A percentile compares a stretch with the other conserved stretches of the same genome.
phyloP scores from a whole-genome alignment of 129 eudicot species.

The Lactuca sativa region DNA sequence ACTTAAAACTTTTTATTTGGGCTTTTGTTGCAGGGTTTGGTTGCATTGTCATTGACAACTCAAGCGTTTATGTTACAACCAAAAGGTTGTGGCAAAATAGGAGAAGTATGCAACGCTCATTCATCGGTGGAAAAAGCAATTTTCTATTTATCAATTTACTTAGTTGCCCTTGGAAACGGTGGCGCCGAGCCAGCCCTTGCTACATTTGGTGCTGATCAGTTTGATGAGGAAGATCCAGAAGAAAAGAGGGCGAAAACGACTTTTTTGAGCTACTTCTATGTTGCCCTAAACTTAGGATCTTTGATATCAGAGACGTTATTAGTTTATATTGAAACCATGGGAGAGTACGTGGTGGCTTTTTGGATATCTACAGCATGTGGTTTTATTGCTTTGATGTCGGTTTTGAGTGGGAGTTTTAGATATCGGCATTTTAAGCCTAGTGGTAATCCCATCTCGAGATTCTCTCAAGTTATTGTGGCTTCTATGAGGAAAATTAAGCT shows the following conservation, averaged over 20 bases:
- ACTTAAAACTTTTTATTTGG: background rate
- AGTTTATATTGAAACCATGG: conserved; percentile 63
- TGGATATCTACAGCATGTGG: conserved; percentile 62
- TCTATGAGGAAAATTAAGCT: conserved; percentile 48
- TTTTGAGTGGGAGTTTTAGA: conserved; percentile 48
- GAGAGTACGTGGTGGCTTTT: conserved; percentile 58
- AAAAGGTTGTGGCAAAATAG: conserved; percentile 67
- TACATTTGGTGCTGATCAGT: conserved; percentile 68
- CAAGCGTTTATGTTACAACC: conserved; percentile 67
- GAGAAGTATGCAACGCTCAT: conserved; percentile 50
- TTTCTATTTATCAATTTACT: conserved; percentile 58
- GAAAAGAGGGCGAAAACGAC: conserved; percentile 53
- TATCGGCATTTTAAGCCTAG: conserved; percentile 59
- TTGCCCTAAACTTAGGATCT: conserved; percentile 62
- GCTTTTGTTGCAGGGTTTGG: conserved; percentile 51
- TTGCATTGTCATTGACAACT: conserved; percentile 58
- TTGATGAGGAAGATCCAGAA: conserved; percentile 59
- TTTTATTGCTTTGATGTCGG: conserved; percentile 43
- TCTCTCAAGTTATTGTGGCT: conserved; percentile 61
- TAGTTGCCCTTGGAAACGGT: conserved; percentile 65
- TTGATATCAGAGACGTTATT: conserved; percentile 60
- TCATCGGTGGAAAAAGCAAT: conserved; percentile 39
- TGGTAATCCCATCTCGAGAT: conserved; percentile 64
- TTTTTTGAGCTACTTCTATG: conserved; percentile 61
- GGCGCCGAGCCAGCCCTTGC: conserved; percentile 67